Conservation (phyloP, 2,329 filamentous ascomycete species). For the Davidsoniella neocaledoniae region DNA sequence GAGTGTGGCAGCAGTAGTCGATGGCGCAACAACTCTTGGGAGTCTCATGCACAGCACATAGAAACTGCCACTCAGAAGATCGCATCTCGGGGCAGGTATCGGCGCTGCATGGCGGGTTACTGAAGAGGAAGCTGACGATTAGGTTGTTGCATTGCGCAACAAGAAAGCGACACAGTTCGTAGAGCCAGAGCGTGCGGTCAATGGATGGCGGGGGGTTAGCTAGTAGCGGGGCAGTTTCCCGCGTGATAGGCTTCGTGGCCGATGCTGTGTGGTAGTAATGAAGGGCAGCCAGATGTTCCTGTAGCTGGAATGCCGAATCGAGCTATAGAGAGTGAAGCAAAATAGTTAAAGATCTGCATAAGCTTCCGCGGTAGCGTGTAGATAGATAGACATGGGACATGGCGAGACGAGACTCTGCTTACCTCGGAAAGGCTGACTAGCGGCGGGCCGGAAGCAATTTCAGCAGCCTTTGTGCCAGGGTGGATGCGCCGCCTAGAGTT, state of each 20-base stretch:
- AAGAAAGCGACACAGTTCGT: conserved; percentile 91
- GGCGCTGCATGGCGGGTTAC: conserved; percentile 74
- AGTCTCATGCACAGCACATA: conserved; percentile 92
- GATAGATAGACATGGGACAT: not conserved
- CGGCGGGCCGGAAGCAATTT: conserved; percentile 86
- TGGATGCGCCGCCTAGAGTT: conserved; percentile 73
- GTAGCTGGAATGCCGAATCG: conserved; percentile 90
- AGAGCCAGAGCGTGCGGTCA: conserved; percentile 84
- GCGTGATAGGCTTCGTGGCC: conserved; percentile 54
- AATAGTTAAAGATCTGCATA: not conserved
- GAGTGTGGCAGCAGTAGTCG: conserved; percentile 96
- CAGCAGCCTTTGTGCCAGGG: conserved; percentile 75
- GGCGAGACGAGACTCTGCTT: conserved; percentile 17
- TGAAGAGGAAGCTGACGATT: conserved; percentile 83
- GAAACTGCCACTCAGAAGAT: conserved; percentile 95
- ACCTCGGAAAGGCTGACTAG: conserved; percentile 75
- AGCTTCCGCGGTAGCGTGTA: not conserved
- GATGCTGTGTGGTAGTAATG: conserved; percentile 63
- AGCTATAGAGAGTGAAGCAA: conserved; percentile 39
- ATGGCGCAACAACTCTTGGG: conserved; percentile 96
- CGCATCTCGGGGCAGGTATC: conserved; percentile 95
- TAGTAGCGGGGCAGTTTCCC: conserved; percentile 57
- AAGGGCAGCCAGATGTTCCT: conserved; percentile 88
- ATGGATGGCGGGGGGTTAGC: conserved; percentile 66
- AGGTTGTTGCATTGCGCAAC: conserved; percentile 88